Base-by-base conservation (phyloP, 768 basidiomycete genomes). In the Tulasnella sp. region DNA sequence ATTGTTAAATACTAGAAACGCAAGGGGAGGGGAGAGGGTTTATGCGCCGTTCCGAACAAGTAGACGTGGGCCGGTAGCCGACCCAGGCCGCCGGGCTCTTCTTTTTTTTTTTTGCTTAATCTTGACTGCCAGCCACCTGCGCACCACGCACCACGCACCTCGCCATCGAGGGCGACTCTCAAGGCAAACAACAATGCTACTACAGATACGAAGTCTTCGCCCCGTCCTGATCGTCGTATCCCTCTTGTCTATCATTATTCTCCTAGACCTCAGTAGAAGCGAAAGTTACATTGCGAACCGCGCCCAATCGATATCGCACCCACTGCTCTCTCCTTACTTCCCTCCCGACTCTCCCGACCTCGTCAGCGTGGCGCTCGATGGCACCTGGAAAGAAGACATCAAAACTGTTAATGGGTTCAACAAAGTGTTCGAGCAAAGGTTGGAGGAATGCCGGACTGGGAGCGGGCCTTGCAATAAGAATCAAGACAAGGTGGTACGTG, bases 401-500 rank as follows among this genome's bases (percentile, higher is more conserved):
- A 40, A 31, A 14, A n/a, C 21, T 4, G 52, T 52, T 1, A 24
- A 52, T 52, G 74, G 44, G 8, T 74, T 74, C 40, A 74, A 74
- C 46, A n/a, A 27, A 19, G 12, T 42, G 39, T 74, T 42, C 24
- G 40, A 74, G 18, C 40, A 42, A 18, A 44, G 16, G 40, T n/a
- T 74, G 40, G 27, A 42, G 39, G 34, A 40, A 1, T 74, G 74
- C 14, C 24, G n/a, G 40, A 27, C 8, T 40, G 40, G 74, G 19
- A 27, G n/a, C 16, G 40, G 39, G 27, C 18, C 14, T 3, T 74
- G 74, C 14, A 42, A 40, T 2, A 42, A n/a, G 24, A 74, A 74
- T 14, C 27, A 42, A 38, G 74, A 46, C 34, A 74, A 74, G 74
- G 40, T 74, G 40, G 74, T 74, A n/a, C 16, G 74, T 74, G 39